A percentile compares a stretch with the other conserved stretches of the same genome.
Evolutionary conservation across 2,329 filamentous ascomycete species (phyloP).

Genomic region (Colletotrichum cordylinicola): DNA sequence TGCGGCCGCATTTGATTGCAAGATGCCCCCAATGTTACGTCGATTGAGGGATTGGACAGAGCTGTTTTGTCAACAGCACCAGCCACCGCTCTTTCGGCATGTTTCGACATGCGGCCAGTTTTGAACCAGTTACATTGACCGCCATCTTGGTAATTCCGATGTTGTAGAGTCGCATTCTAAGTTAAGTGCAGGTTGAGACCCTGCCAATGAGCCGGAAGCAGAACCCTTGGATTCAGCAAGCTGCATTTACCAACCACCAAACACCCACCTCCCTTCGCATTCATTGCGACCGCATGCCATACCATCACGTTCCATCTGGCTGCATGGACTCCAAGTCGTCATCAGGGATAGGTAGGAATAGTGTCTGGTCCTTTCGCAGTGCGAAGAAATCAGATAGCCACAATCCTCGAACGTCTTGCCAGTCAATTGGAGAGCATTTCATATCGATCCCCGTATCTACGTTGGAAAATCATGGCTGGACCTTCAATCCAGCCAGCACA

Average conservation of each 20-base stretch:
- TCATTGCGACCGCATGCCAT: background rate
- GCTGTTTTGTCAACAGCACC: background rate
- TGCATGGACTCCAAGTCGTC: background rate
- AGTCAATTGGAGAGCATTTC: background rate
- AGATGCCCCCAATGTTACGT: background rate
- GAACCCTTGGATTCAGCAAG: background rate
- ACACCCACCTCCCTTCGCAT: background rate
- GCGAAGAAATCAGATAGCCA: background rate
- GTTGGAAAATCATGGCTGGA: fast-evolving
- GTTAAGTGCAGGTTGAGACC: background rate
- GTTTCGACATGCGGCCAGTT: background rate
- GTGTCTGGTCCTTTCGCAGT: background rate
- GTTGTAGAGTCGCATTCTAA: background rate
- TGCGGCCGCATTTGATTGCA: background rate
- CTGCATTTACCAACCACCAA: background rate
- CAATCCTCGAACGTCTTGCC: background rate
- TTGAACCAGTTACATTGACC: background rate
- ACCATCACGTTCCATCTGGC: background rate
- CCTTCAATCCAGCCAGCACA: background rate
- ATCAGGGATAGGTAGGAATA: background rate
- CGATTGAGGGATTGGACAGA: background rate
- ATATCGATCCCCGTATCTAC: background rate
- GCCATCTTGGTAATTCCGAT: background rate
- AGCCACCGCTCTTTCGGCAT: background rate
- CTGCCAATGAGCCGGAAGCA: background rate